Evolutionary conservation across 208 protist species (phyloP).

Genomic region (Trypanosoma conorhini): DNA sequence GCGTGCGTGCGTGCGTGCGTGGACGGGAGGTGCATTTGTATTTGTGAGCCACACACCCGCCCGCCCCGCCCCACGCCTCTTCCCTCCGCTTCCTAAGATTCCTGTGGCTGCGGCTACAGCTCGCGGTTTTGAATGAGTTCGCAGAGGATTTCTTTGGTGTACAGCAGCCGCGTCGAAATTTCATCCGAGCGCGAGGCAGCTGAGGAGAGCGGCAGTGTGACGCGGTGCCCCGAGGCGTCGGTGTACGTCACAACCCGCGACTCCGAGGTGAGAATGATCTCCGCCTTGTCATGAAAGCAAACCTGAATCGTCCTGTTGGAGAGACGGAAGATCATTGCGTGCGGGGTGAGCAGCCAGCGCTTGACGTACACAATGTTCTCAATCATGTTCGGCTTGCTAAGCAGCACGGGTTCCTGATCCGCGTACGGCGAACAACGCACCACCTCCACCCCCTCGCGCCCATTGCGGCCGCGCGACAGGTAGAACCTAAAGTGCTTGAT

Average conservation of each 20-base stretch:
- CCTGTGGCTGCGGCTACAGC: conserved; percentile 13
- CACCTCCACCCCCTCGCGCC: conserved; percentile 56
- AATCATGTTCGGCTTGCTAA: conserved; percentile 55
- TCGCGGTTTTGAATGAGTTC: conserved; percentile 43
- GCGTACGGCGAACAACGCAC: conserved; percentile 61
- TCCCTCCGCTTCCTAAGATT: no score
- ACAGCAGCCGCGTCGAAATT: conserved; percentile 31
- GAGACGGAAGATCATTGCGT: conserved; percentile 96
- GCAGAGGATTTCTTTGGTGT: conserved; percentile 44
- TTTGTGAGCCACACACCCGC: no score
- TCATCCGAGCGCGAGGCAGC: conserved; percentile 29
- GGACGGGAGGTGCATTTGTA: no score
- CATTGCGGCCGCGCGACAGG: conserved; percentile 45
- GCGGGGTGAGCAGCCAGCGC: conserved; percentile 93
- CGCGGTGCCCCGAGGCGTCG: conserved; percentile 25
- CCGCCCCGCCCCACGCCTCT: no score
- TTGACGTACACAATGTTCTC: conserved; percentile 94
- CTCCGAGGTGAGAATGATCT: conserved; percentile 93
- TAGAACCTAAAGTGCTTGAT: conserved; percentile 96
- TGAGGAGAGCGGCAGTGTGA: conserved; percentile 23
- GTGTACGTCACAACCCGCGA: conserved; percentile 90
- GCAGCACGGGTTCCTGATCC: conserved; percentile 27
- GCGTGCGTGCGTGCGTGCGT: no score
- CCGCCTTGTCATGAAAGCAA: conserved; percentile 93
- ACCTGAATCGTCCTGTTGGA: conserved; percentile 96